Conservation (phyloP, 306 rosid species). For the Cyclanthera cordifolia region DNA sequence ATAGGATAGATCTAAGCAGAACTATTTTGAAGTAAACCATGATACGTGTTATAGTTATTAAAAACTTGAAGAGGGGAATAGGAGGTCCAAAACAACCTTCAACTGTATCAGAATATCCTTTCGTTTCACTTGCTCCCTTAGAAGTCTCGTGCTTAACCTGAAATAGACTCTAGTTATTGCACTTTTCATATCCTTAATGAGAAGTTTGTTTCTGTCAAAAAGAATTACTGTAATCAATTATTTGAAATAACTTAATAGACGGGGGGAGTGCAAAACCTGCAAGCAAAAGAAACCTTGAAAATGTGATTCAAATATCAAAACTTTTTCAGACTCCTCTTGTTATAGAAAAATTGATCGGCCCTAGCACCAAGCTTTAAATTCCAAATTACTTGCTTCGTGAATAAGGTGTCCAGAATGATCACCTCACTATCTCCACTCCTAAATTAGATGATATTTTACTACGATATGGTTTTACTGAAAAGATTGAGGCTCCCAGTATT, state of each 20-base stretch:
- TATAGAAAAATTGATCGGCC: background rate
- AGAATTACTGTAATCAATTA: too few relatives aligned
- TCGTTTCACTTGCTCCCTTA: constrained; percentile 23
- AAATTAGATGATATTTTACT: background rate
- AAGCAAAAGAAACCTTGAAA: background rate
- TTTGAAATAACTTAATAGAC: background rate
- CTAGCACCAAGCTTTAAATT: background rate
- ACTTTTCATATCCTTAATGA: too few relatives aligned
- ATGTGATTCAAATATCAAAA: background rate
- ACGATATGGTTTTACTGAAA: background rate
- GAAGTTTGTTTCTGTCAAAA: too few relatives aligned
- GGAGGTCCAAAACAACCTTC: constrained; percentile 2
- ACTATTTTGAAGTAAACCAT: background rate
- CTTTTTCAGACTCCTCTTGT: background rate
- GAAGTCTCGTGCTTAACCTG: constrained; percentile 36
- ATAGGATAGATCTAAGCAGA: background rate
- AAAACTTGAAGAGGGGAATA: background rate
- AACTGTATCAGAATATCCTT: constrained; percentile 28
- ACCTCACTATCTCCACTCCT: background rate
- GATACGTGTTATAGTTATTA: background rate
- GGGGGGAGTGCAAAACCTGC: background rate
- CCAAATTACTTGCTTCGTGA: constrained; percentile 6
- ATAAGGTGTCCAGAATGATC: background rate
- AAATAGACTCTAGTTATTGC: constrained; percentile 20
- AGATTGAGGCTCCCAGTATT: background rate